A percentile compares a stretch with the other conserved stretches of the same genome.
Evolutionary conservation across 352 stramenopile genomes (phyloP).

Genomic region (Pilasporangium apinafurcum): DNA sequence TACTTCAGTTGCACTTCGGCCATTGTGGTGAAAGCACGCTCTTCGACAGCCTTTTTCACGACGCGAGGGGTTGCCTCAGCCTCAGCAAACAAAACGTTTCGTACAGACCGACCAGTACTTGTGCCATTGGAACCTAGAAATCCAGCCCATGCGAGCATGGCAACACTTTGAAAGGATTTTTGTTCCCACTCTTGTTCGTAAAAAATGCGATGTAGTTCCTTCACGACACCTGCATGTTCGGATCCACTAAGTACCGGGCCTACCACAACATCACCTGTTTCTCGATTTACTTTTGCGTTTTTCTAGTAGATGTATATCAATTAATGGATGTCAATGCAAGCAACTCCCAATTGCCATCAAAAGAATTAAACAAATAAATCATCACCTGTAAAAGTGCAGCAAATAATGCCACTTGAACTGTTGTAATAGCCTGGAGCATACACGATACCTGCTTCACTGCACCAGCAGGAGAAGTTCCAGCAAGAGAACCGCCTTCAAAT

Average conservation of each 20-base stretch:
- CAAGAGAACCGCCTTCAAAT: conserved; percentile 58
- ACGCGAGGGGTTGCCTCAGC: conserved; percentile 35
- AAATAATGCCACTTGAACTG: conserved; percentile 61
- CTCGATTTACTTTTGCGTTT: conserved; percentile 55
- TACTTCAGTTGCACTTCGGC: conserved; percentile 74
- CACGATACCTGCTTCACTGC: conserved; percentile 70
- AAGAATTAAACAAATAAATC: no score
- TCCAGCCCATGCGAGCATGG: conserved; percentile 65
- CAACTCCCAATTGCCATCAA: no score
- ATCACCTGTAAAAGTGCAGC: conserved; percentile 45
- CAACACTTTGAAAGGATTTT: conserved; percentile 60
- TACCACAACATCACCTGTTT: conserved; percentile 39
- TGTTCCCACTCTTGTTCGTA: conserved; percentile 68
- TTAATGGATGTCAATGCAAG: not conserved
- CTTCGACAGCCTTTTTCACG: conserved; percentile 69
- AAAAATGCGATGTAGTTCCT: conserved; percentile 54
- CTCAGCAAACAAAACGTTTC: conserved; percentile 48
- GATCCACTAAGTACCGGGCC: conserved; percentile 28
- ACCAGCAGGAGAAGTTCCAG: conserved; percentile 52
- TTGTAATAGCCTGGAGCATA: conserved; percentile 70
- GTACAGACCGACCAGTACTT: conserved; percentile 14
- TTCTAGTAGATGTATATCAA: conserved; percentile 20
- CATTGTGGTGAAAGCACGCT: conserved; percentile 60
- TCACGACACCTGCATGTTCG: conserved; percentile 45
- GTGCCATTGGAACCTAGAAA: conserved; percentile 36